Conservation (phyloP, 441 rosid genomes). For the Corymbia calophylla region DNA sequence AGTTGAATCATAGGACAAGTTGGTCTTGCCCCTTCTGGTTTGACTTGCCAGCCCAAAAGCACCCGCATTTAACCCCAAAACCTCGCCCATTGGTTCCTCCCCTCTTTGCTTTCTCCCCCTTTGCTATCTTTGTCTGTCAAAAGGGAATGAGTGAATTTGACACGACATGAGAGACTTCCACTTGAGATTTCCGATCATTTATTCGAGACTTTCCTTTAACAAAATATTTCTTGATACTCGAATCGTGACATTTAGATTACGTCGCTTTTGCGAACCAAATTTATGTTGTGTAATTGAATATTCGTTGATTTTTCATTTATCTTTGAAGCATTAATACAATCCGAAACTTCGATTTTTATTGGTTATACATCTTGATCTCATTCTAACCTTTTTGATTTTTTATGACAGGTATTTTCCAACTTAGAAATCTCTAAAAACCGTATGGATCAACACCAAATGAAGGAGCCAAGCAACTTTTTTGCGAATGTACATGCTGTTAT, state of each 20-base stretch:
- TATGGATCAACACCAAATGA: background rate
- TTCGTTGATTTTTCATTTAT: background rate
- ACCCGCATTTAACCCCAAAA: background rate
- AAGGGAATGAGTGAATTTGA: background rate
- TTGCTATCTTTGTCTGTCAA: background rate
- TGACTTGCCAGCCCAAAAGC: background rate
- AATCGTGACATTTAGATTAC: background rate
- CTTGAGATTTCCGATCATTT: background rate
- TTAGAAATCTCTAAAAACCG: background rate
- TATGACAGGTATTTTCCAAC: background rate
- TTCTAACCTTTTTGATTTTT: background rate
- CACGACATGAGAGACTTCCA: background rate
- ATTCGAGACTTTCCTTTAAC: background rate
- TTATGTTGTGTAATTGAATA: accelerated
- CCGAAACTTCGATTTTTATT: background rate
- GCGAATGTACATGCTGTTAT: background rate
- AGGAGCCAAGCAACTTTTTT: background rate
- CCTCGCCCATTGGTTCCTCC: background rate
- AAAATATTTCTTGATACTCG: background rate
- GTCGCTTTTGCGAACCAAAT: background rate
- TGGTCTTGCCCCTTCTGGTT: background rate
- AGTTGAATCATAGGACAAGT: background rate
- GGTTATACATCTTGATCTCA: background rate
- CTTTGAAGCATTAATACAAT: background rate
- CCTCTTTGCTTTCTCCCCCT: background rate